Percentiles rank a stretch among this genome's conserved stretches.
Evolutionary conservation across 306 rosid genomes (phyloP).

Genomic region (Rosa chinensis): DNA sequence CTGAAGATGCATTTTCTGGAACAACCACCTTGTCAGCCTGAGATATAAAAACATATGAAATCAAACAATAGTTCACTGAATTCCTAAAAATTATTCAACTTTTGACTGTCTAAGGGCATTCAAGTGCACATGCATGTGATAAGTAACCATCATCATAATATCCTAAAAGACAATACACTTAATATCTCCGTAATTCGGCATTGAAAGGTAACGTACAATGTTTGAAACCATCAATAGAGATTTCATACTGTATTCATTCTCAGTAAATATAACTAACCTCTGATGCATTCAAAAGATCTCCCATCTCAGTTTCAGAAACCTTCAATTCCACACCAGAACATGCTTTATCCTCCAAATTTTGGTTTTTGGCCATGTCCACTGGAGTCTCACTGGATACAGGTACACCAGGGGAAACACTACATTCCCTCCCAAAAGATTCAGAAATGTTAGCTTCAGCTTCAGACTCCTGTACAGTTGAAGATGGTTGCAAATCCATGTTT

Average conservation of each 20-base stretch:
- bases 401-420: slow-evolving; percentile 34
- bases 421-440: slow-evolving; percentile 54
- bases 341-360: slow-evolving; percentile 36
- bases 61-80: not conserved
- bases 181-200: not conserved
- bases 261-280: not conserved
- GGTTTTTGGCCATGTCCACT: slow-evolving; percentile 33
- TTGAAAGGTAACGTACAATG: not conserved
- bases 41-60: not conserved
- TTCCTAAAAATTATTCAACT: not conserved
- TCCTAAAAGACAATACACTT: slow-evolving; percentile 1
- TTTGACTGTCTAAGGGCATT: not conserved
- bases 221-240: not conserved
- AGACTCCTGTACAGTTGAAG: slow-evolving; percentile 2
- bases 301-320: not conserved
- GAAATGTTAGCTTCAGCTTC: slow-evolving; percentile 43
- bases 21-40: slow-evolving; percentile 13
- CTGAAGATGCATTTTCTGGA: not conserved
- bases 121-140: not conserved
- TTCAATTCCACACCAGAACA: slow-evolving; percentile 14
- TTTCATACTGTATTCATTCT: not conserved
- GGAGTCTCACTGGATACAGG: slow-evolving; percentile 38
- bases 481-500: not conserved
- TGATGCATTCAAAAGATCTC: not conserved
- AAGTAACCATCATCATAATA: not conserved